A percentile compares a stretch with the other conserved stretches of the same genome.
Evolutionary conservation across 345 rosid species (phyloP).

Genomic region (Hypericum perforatum): DNA sequence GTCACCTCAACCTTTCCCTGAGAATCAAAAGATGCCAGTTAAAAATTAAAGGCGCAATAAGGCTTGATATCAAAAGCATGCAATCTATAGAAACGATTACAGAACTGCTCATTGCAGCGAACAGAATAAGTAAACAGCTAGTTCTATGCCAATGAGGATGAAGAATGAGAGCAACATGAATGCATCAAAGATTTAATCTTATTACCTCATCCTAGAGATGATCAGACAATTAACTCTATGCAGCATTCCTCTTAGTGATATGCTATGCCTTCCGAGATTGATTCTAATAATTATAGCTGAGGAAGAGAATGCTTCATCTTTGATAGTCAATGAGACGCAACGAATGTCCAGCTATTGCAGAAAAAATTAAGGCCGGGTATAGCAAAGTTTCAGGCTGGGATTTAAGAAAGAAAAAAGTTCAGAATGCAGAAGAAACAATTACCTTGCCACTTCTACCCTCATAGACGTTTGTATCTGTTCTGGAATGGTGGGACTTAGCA

Average conservation of each 20-base stretch:
- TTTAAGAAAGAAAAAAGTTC: neutral
- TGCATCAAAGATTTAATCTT: too few species aligned
- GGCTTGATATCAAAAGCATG: neutral
- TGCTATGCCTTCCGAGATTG: too few species aligned
- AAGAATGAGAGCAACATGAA: too few species aligned
- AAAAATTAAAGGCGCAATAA: conserved; percentile 1
- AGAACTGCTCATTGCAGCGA: neutral
- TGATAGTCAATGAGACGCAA: too few species aligned
- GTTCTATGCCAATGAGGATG: too few species aligned
- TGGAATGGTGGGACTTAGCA: conserved; percentile 69
- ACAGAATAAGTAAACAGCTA: too few species aligned
- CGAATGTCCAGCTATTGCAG: too few species aligned
- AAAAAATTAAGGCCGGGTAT: neutral
- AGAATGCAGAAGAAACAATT: conserved; percentile 10
- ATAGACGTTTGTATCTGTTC: conserved; percentile 75
- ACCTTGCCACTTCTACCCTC: conserved; percentile 82
- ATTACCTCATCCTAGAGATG: too few species aligned
- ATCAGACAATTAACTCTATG: too few species aligned
- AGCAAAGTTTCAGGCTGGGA: neutral
- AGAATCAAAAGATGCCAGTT: neutral
- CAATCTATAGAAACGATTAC: neutral
- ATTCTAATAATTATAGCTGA: too few species aligned
- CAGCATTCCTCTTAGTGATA: too few species aligned
- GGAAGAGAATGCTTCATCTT: too few species aligned
- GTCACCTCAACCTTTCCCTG: conserved; percentile 97